A percentile compares a stretch with the other conserved stretches of the same genome.
phyloP scores from a whole-genome alignment of 805 yeast genomes.

The Nadsonia fulvescens region DNA sequence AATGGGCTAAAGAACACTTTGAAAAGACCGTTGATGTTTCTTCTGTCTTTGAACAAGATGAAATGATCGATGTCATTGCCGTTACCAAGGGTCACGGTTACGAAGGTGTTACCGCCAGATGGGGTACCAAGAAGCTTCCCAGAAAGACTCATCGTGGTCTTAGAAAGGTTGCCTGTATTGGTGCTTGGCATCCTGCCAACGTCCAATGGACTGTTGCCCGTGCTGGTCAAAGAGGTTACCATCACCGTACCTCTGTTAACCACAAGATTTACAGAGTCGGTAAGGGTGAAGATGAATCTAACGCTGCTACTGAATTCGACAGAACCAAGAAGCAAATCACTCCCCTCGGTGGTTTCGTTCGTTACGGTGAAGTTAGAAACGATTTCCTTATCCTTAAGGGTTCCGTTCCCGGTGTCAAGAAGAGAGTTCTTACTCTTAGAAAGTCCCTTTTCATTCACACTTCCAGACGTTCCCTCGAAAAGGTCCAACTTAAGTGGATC shows the following conservation, averaged over 20 bases:
- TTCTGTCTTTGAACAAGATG: slow-evolving; percentile 96
- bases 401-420: slow-evolving; percentile 98
- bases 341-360: slow-evolving; percentile 99
- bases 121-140: slow-evolving; percentile 99
- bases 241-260: slow-evolving; percentile 99
- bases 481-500: slow-evolving; percentile 96
- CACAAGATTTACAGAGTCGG: slow-evolving; percentile 99
- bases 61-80: slow-evolving; percentile 95
- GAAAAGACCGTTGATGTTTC: slow-evolving; percentile 96
- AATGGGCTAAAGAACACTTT: slow-evolving; percentile 97
- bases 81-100: slow-evolving; percentile 99
- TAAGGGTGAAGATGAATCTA: slow-evolving; percentile 83
- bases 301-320: slow-evolving; percentile 95
- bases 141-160: slow-evolving; percentile 99
- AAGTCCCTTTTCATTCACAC: slow-evolving; percentile 96
- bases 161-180: slow-evolving; percentile 99
- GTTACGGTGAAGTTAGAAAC: slow-evolving; percentile 96
- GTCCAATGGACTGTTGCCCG: slow-evolving; percentile 99
- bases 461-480: slow-evolving; percentile 92
- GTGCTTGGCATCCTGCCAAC: slow-evolving; percentile 99
- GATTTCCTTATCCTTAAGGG: slow-evolving; percentile 97
- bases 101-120: slow-evolving; percentile 99
- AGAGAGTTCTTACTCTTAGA: slow-evolving; percentile 98
- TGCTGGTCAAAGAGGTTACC: slow-evolving; percentile 99
- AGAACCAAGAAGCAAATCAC: slow-evolving; percentile 99